Evolutionary conservation across 164 flowering plant genomes (phyloP).

Genomic region (Nelumbo lutea): DNA sequence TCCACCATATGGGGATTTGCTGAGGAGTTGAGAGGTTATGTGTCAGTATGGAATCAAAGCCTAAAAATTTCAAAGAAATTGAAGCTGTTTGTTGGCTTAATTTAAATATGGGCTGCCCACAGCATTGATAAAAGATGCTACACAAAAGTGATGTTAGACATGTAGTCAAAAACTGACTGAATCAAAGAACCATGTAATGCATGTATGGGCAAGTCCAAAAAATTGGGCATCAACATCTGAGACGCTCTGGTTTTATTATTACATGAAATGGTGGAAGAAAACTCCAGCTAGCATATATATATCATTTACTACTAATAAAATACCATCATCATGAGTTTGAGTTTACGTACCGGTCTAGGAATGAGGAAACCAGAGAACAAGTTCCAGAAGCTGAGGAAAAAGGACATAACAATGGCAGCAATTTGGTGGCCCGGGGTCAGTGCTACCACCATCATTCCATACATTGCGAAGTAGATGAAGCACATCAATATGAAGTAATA

Average conservation of each 20-base stretch:
- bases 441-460: constrained; percentile 61
- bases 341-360: constrained; percentile 37
- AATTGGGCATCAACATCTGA: too few species aligned
- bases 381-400: constrained; percentile 55
- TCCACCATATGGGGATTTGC: constrained; percentile 50
- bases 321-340: not conserved
- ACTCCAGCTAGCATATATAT: not conserved
- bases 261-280: too few species aligned
- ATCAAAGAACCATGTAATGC: too few species aligned
- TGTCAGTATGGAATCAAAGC: not conserved
- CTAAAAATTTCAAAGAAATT: too few species aligned
- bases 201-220: too few species aligned
- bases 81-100: too few species aligned
- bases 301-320: not conserved
- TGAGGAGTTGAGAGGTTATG: not conserved
- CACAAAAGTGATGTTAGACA: too few species aligned
- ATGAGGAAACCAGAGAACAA: constrained; percentile 60
- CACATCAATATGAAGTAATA: constrained; percentile 49
- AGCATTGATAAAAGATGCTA: too few species aligned
- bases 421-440: constrained; percentile 46
- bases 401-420: constrained; percentile 49
- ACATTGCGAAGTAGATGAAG: constrained; percentile 41
- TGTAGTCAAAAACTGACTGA: too few species aligned
- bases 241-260: too few species aligned
- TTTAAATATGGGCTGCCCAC: too few species aligned